Base-by-base conservation (phyloP, 768 basidiomycete genomes). In the Termitomyces sp. region DNA sequence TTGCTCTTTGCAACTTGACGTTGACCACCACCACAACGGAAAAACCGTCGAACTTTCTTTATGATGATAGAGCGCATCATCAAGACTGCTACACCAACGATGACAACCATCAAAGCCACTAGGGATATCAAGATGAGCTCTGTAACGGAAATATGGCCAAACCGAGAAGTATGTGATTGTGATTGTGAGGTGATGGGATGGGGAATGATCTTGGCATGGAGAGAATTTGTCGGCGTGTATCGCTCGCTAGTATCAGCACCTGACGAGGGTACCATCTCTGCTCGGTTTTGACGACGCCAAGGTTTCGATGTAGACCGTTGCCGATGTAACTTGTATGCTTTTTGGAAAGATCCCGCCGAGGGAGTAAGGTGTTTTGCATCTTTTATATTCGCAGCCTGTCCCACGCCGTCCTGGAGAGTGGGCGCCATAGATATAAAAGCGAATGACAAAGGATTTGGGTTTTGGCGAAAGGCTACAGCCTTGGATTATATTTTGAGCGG, bases 121-220 rank as follows among this genome's bases (percentile, higher is more conserved):
- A 42, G 43, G 12, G 45, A 59, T 32, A 60, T 56, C 22, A 61
- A 57, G 33, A 58, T 51, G 35, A 61, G 16, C 42, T 58, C 57
- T 52, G 50, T 55, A 42, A 63, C 42, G 13, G 56, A 55, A 49
- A 57, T 26, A 43, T 49, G 51, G 33, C 52, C 47, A 20, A 61
- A 33, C 18, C n/a, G 48, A 42, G 20, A 42, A 54, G 33, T 44
- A 28, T n/a, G 43, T 8, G 51, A 33, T 35, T n/a, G 43, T 8
- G 51, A 33, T 35, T 14, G 42, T 38, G 45, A 42, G 9, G 59
- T 33, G 20, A 22, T 32, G 9, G 38, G 8, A 43, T 35, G 49
- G 3, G 66, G 61, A 33, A 62, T 38, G 28, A 67, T 65, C 33
- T 56, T 65, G 16, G 66, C 64, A 48, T 67, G 66, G 8, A 67